Percentiles rank a stretch among this genome's conserved stretches.
These are phyloP conservation scores for Melianthus villosus DNA, from an alignment of 441 rosid species.

Conservation along the genomic window DNA sequence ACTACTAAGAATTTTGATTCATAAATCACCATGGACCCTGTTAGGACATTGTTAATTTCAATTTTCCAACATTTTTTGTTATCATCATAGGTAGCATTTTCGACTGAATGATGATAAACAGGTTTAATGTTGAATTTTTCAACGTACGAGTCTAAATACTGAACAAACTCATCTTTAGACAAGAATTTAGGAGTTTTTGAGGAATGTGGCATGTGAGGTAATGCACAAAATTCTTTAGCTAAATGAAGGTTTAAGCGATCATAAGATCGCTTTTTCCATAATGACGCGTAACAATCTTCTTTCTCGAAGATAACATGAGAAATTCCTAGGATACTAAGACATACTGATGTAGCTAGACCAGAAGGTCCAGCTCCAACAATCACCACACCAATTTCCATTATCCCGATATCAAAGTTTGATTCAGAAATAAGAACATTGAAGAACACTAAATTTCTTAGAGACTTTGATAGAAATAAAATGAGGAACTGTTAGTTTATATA, in stretches of 20 bases:
- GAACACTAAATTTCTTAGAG: too few relatives aligned
- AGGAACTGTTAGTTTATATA: too few relatives aligned
- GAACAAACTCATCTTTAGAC: conserved; percentile 46
- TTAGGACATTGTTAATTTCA: conserved; percentile 31
- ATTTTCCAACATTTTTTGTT: conserved; percentile 43
- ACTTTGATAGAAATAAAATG: too few relatives aligned
- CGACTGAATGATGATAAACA: conserved; percentile 41
- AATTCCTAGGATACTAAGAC: conserved; percentile 38
- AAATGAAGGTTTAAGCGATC: conserved; percentile 85
- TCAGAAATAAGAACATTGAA: too few relatives aligned
- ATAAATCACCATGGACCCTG: too few relatives aligned
- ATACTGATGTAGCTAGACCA: conserved; percentile 65
- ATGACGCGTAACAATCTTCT: conserved; percentile 66
- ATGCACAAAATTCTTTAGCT: conserved; percentile 65
- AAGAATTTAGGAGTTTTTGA: conserved; percentile 63
- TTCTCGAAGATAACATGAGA: conserved; percentile 55
- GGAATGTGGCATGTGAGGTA: conserved; percentile 57
- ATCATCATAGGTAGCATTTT: conserved; percentile 31
- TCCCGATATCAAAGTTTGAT: not conserved
- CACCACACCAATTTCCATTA: conserved; percentile 34
- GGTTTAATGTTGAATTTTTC: conserved; percentile 56
- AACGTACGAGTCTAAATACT: too few relatives aligned
- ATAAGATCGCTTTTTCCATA: conserved; percentile 67
- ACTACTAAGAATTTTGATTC: conserved; percentile 59
- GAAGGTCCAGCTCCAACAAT: conserved; percentile 96